phyloP scores from a whole-genome alignment of 2,329 filamentous ascomycete species.

The Cercospora canescens region DNA sequence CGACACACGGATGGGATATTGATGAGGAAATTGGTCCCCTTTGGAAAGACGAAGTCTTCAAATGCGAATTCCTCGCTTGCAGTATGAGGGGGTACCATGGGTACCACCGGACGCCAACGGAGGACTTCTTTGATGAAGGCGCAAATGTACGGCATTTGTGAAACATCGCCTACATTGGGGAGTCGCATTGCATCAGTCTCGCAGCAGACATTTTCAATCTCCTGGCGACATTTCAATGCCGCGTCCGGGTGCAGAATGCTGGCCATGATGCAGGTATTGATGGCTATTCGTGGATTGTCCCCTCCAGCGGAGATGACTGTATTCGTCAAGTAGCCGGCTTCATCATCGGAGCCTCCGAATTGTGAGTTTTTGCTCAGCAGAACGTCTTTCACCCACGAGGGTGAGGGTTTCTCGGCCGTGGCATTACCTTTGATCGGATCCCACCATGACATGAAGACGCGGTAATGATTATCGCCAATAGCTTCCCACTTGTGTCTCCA shows the following conservation, averaged over 20 bases:
- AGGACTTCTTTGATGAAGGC: constrained; percentile 18
- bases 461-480: constrained; percentile 4
- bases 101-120: constrained; percentile 15
- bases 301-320: constrained; percentile 18
- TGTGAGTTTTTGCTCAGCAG: constrained; percentile 7
- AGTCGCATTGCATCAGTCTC: neutral
- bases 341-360: constrained; percentile 13
- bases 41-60: constrained; percentile 10
- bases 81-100: constrained; percentile 14
- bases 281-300: constrained; percentile 16
- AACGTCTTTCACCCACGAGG: constrained; percentile 11
- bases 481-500: constrained; percentile 10
- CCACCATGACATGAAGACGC: constrained; percentile 15
- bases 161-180: constrained; percentile 1
- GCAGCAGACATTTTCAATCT: constrained; percentile 6
- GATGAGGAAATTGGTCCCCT: constrained; percentile 15
- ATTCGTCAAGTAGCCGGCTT: constrained; percentile 15
- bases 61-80: constrained; percentile 13
- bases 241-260: constrained; percentile 2
- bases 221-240: neutral
- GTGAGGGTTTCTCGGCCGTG: neutral
- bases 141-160: constrained; percentile 8
- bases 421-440: constrained; percentile 5
- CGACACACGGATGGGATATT: constrained; percentile 10
- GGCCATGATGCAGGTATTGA: constrained; percentile 18